These are phyloP conservation scores for Agroathelia rolfsii DNA, from an alignment of 1,284 basidiomycete species.

Conservation along the genomic window DNA sequence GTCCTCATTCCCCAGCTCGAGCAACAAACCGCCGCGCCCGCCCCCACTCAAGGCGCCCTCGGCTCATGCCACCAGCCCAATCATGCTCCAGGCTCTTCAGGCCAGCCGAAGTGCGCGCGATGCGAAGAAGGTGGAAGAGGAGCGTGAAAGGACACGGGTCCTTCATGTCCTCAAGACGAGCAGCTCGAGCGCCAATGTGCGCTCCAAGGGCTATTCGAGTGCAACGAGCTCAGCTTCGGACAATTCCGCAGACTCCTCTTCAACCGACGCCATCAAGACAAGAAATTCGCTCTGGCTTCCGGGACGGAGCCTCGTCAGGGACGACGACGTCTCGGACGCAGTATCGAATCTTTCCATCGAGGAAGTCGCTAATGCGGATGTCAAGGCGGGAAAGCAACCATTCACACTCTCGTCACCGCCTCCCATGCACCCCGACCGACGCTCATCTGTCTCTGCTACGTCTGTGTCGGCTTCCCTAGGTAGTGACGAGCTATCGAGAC, in stretches of 20 bases:
- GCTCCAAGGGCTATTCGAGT: too few species aligned
- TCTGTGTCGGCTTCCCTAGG: slow-evolving; percentile 9
- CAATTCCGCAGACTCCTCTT: slow-evolving; percentile 12
- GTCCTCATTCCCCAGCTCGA: slow-evolving; percentile 4
- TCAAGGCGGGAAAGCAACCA: too few species aligned
- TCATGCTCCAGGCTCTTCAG: slow-evolving; percentile 63
- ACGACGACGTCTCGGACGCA: slow-evolving; percentile 19
- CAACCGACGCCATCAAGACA: slow-evolving; percentile 22
- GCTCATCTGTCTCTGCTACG: slow-evolving; percentile 17
- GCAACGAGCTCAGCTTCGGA: too few species aligned
- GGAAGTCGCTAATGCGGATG: slow-evolving; percentile 33
- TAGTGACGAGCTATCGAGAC: slow-evolving; percentile 14
- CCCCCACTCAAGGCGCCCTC: slow-evolving; percentile 13
- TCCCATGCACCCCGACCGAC: slow-evolving; percentile 51
- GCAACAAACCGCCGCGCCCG: slow-evolving; percentile 8
- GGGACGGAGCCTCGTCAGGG: slow-evolving; percentile 18
- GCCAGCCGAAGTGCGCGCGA: slow-evolving; percentile 60
- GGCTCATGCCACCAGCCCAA: slow-evolving; percentile 37
- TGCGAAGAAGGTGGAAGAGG: slow-evolving; percentile 55
- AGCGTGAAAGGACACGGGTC: slow-evolving; percentile 59
- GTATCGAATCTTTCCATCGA: slow-evolving; percentile 29
- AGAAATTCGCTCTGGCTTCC: slow-evolving; percentile 20
- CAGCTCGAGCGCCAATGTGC: slow-evolving; percentile 11
- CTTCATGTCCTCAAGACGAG: slow-evolving; percentile 51
- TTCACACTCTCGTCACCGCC: slow-evolving; percentile 26